Percentiles rank a stretch among this genome's conserved stretches.
These are phyloP conservation scores for Paspalum notatum DNA, from an alignment of 176 grass and related monocot species.

Conservation along the genomic window DNA sequence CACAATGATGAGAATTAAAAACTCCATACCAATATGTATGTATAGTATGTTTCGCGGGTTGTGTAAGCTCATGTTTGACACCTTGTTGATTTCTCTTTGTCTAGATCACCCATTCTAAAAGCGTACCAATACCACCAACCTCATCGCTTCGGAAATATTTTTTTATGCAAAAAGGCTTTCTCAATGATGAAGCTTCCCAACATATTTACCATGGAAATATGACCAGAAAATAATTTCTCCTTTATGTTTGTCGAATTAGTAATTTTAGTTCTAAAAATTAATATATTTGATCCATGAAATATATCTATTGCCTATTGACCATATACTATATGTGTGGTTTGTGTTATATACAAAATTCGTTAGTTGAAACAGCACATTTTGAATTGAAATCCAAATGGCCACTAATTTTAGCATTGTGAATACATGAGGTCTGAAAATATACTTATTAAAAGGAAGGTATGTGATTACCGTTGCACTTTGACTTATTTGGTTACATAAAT, in stretches of 20 bases:
- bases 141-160: no score
- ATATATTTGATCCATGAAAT: neutral
- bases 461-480: neutral
- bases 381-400: neutral
- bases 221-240: neutral
- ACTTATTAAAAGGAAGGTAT: neutral
- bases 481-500: neutral
- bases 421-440: neutral
- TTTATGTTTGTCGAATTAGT: neutral
- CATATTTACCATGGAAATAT: no score
- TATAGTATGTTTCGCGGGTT: no score
- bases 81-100: no score
- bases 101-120: no score
- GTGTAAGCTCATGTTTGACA: no score
- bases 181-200: no score
- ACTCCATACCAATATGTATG: no score
- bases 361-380: neutral
- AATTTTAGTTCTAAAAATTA: neutral
- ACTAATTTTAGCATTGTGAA: neutral
- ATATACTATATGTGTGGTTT: neutral
- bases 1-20: no score
- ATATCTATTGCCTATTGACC: neutral
- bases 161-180: no score
- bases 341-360: neutral
- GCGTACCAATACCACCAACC: no score